Conservation (phyloP, 2,329 filamentous ascomycete genomes). For the Lecanicillium sp. region DNA sequence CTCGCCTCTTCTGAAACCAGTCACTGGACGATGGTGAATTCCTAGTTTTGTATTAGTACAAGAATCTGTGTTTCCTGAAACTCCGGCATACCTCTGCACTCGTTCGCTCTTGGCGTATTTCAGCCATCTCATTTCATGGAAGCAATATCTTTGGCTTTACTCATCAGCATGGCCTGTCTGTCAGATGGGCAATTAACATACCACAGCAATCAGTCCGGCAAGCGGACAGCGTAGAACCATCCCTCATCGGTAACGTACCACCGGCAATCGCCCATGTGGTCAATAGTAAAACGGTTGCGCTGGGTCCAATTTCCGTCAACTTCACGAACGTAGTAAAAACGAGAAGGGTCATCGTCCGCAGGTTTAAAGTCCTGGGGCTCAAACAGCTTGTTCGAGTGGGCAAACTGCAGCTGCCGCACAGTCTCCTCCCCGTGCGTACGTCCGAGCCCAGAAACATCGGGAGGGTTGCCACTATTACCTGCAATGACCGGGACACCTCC, state of each 20-base stretch:
- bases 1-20: no score
- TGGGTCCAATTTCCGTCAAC: constrained; percentile 52
- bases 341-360: constrained; percentile 49
- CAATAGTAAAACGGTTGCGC: constrained; percentile 52
- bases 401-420: constrained; percentile 39
- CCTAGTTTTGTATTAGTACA: no score
- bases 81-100: no score
- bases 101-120: no score
- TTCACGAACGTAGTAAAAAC: constrained; percentile 56
- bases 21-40: no score
- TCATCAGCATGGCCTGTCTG: no score
- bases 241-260: constrained; percentile 54
- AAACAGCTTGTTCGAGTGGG: constrained; percentile 40
- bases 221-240: constrained; percentile 53
- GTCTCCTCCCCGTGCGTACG: constrained; percentile 40
- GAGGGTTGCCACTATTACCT: constrained; percentile 32
- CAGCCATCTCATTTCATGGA: no score
- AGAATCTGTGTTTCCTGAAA: no score
- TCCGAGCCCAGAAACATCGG: constrained; percentile 46
- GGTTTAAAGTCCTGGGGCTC: constrained; percentile 58
- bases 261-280: constrained; percentile 46
- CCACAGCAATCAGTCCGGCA: constrained; percentile 27
- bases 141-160: no score
- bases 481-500: constrained; percentile 25
- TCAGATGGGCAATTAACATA: no score